Conservation (phyloP, 192 early-diverging fungal species). For the Backusella tarrabulga region DNA sequence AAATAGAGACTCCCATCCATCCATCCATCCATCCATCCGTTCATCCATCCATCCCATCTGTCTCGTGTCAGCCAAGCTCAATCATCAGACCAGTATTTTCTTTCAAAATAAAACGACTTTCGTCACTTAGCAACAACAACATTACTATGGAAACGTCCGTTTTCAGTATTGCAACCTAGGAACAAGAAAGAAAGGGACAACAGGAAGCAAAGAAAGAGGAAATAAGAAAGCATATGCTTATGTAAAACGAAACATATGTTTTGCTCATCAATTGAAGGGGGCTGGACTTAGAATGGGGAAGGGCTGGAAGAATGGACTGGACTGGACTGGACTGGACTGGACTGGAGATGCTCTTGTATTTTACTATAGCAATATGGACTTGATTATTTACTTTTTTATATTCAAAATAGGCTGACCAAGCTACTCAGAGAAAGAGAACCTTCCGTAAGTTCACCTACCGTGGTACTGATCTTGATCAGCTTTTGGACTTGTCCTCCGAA, state of each 20-base stretch:
- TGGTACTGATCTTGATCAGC: conserved; percentile 94
- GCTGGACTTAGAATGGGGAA: not conserved
- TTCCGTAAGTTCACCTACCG: conserved; percentile 99
- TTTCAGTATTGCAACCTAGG: not conserved
- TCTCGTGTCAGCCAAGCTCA: not conserved
- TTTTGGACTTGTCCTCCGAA: conserved; percentile 90
- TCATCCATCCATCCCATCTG: not conserved
- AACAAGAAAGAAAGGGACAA: not conserved
- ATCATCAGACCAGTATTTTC: not conserved
- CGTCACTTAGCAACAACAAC: not conserved
- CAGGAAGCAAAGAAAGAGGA: not conserved
- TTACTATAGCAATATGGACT: not conserved
- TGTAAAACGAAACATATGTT: not conserved
- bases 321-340: not conserved
- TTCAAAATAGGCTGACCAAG: conserved; percentile 22
- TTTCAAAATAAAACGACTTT: not conserved
- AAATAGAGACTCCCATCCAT: not conserved
- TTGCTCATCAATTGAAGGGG: not conserved
- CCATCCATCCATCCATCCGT: not conserved
- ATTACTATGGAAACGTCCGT: not conserved
- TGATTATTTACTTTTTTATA: not conserved
- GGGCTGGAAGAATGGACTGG: not conserved
- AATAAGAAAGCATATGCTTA: not conserved
- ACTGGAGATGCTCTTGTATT: not conserved
- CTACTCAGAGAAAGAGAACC: conserved; percentile 80